phyloP scores from a whole-genome alignment of 2,329 filamentous ascomycete species.

The Ascosphaera acerosa region DNA sequence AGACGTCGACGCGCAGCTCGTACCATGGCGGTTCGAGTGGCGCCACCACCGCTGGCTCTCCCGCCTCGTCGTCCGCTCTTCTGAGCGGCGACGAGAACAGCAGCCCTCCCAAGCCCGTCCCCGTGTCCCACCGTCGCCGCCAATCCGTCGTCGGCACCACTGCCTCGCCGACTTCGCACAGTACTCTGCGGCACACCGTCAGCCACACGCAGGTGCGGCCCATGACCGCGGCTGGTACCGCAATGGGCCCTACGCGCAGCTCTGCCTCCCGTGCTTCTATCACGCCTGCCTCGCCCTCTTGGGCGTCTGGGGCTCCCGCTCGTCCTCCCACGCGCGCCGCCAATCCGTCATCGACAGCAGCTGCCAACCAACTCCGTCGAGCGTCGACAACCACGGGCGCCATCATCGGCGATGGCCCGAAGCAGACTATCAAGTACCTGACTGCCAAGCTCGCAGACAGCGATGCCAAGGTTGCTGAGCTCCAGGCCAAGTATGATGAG shows the following conservation, averaged over 20 bases:
- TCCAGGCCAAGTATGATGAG: conserved; percentile 5
- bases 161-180: conserved; percentile 11
- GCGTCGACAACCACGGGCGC: conserved; percentile 3
- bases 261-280: conserved; percentile 5
- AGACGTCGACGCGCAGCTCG: conserved; percentile 17
- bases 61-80: conserved; percentile 12
- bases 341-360: conserved; percentile 1
- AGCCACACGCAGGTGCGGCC: conserved; percentile 11
- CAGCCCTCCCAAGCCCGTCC: conserved; percentile 12
- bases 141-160: conserved; percentile 9
- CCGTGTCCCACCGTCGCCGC: no score
- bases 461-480: conserved; percentile 6
- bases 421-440: conserved; percentile 10
- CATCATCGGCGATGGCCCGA: conserved; percentile 7
- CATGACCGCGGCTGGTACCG: conserved; percentile 6
- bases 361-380: conserved; percentile 1
- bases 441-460: conserved; percentile 6
- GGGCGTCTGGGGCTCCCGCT: not conserved
- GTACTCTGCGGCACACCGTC: no score
- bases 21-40: conserved; percentile 19
- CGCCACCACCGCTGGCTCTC: conserved; percentile 13
- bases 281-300: conserved; percentile 1
- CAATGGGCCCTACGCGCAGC: conserved; percentile 6
- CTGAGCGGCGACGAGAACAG: conserved; percentile 16
- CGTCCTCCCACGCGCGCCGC: conserved; percentile 3